phyloP scores from a whole-genome alignment of 441 rosid genomes.

The Mallotus repandus region DNA sequence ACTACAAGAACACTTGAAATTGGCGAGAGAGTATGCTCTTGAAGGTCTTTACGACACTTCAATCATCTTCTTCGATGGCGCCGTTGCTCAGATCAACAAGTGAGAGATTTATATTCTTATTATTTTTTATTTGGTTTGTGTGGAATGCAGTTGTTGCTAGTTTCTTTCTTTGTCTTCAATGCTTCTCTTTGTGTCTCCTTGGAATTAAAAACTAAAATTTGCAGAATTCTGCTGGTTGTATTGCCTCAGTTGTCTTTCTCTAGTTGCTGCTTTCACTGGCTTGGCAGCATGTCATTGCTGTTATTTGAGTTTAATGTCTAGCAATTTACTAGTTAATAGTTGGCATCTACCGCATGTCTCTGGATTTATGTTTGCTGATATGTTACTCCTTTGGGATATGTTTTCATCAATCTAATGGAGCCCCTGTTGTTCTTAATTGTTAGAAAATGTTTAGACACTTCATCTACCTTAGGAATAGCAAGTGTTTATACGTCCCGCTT shows the following conservation, averaged over 20 bases:
- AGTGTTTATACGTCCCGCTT: no score
- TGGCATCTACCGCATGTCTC: background rate
- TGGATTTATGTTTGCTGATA: background rate
- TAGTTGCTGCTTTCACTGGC: no score
- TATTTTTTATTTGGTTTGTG: no score
- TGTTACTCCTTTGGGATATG: background rate
- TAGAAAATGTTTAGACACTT: no score
- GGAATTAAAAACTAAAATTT: no score
- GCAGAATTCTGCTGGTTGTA: no score
- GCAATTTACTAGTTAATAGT: background rate
- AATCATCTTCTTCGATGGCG: conserved; percentile 97
- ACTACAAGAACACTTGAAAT: conserved; percentile 90
- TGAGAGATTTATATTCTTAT: conserved; percentile 19
- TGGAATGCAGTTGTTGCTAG: no score
- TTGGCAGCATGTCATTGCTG: no score
- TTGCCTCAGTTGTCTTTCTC: no score
- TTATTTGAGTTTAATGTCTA: background rate
- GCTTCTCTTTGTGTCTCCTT: no score
- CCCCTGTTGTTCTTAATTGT: background rate
- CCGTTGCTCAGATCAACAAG: conserved; percentile 99
- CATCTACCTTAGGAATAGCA: no score
- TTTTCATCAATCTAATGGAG: background rate
- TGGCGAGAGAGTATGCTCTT: conserved; percentile 94
- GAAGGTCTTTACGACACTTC: conserved; percentile 99
- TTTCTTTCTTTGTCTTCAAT: no score